phyloP scores from a whole-genome alignment of 768 basidiomycete genomes.

The Boletus rubescentipes region DNA sequence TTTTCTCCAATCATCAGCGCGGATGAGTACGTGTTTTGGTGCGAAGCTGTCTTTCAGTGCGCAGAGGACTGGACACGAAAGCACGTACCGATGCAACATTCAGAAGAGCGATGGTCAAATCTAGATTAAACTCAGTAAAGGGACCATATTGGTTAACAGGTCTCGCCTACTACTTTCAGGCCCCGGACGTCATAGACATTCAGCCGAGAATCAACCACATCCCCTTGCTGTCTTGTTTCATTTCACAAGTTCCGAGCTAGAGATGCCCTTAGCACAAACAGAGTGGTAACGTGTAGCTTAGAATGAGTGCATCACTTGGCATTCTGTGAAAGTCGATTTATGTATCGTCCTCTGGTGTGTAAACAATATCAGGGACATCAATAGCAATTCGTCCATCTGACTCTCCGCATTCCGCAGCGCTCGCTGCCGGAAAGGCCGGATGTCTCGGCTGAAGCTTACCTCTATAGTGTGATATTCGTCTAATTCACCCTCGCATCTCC shows the following conservation, averaged over 20 bases:
- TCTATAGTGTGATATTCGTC: constrained; percentile 43
- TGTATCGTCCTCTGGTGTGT: constrained; percentile 35
- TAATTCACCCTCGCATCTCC: constrained; percentile 23
- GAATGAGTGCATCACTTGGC: constrained; percentile 10
- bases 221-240: constrained; percentile 57
- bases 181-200: constrained; percentile 60
- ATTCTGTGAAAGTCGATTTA: constrained; percentile 31
- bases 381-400: constrained; percentile 21
- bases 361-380: constrained; percentile 30
- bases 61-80: neutral
- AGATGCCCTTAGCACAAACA: neutral
- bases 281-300: neutral
- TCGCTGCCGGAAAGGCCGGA: constrained; percentile 19
- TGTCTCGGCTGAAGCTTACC: constrained; percentile 30
- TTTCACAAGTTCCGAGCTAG: constrained; percentile 65
- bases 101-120: constrained; percentile 40
- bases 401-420: constrained; percentile 27
- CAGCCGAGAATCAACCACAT: constrained; percentile 61
- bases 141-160: neutral
- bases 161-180: constrained; percentile 57
- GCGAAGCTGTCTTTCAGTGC: neutral
- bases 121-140: constrained; percentile 13
- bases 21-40: constrained; percentile 25
- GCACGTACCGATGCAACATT: constrained; percentile 36
- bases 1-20: constrained; percentile 29